Percentiles rank a stretch among this genome's conserved stretches.
phyloP scores from a whole-genome alignment of 176 grass and related monocot species.

The Triticum dicoccoides region DNA sequence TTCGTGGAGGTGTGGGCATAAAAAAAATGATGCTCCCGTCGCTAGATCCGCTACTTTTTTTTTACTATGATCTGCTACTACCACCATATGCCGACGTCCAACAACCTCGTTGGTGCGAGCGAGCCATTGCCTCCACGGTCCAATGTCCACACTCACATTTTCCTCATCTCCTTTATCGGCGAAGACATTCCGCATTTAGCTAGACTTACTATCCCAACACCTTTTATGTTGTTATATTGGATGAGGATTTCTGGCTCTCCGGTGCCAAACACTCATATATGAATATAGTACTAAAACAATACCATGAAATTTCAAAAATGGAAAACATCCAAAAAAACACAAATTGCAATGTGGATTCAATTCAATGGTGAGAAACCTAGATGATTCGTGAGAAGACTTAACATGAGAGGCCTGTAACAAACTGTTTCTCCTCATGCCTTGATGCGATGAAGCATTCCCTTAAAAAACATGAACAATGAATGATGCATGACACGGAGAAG shows the following conservation, averaged over 20 bases:
- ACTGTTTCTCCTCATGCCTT: background rate
- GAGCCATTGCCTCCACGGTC: too few relatives aligned
- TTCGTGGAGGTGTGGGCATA: too few relatives aligned
- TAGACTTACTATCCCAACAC: too few relatives aligned
- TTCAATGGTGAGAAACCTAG: background rate
- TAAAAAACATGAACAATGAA: conserved; percentile 5
- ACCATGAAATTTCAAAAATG: too few relatives aligned
- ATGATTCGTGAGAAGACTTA: background rate
- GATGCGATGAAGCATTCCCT: background rate
- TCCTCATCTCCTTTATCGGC: background rate
- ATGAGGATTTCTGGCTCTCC: too few relatives aligned
- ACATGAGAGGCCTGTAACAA: background rate
- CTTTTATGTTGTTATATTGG: too few relatives aligned
- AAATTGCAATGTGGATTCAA: too few relatives aligned
- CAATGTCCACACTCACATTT: background rate
- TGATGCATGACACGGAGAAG: conserved; percentile 33
- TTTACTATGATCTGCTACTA: background rate
- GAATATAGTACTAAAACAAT: too few relatives aligned
- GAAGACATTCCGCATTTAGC: background rate
- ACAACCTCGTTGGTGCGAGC: background rate
- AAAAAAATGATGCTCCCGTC: too few relatives aligned
- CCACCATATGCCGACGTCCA: background rate
- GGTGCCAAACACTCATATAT: too few relatives aligned
- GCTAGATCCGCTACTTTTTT: too few relatives aligned
- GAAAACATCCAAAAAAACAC: background rate